Conservation (phyloP, 768 basidiomycete species). For the Fibroporia radiculosa region DNA sequence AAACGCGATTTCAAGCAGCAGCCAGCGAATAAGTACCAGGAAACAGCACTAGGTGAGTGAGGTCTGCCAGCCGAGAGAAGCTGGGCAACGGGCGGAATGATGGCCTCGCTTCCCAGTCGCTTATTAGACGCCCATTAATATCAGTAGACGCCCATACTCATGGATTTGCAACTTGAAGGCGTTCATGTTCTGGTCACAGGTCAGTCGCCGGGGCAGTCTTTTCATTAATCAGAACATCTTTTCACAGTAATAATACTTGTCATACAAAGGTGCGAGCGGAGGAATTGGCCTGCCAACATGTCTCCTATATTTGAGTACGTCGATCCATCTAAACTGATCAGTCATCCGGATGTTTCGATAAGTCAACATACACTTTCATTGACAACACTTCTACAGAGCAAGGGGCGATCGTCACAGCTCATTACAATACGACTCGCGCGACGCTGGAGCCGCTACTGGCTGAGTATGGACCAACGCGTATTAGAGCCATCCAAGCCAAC, state of each 20-base stretch:
- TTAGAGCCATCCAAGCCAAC: slow-evolving; percentile 41
- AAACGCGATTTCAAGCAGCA: neutral
- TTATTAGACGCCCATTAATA: slow-evolving; percentile 2
- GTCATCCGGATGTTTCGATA: no score
- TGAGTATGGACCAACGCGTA: slow-evolving; percentile 26
- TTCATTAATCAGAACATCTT: neutral
- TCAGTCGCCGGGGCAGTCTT: slow-evolving; percentile 20
- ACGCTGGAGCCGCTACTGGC: slow-evolving; percentile 34
- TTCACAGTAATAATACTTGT: neutral
- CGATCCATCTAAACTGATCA: neutral
- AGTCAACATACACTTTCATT: neutral
- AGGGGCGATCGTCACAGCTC: slow-evolving; percentile 64
- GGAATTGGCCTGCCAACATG: slow-evolving; percentile 66
- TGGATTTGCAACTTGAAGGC: slow-evolving; percentile 51
- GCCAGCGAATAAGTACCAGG: neutral
- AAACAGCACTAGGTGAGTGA: no score
- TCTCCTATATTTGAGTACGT: slow-evolving; percentile 47
- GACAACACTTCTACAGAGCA: slow-evolving; percentile 36
- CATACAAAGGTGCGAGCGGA: slow-evolving; percentile 54
- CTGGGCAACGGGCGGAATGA: no score
- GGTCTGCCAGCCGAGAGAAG: no score
- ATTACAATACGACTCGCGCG: slow-evolving; percentile 50
- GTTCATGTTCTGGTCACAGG: slow-evolving; percentile 69
- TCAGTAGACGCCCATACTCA: slow-evolving; percentile 10
- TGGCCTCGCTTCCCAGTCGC: neutral